Evolutionary conservation across 306 rosid genomes (phyloP).

Genomic region (Ceratonia siliqua): DNA sequence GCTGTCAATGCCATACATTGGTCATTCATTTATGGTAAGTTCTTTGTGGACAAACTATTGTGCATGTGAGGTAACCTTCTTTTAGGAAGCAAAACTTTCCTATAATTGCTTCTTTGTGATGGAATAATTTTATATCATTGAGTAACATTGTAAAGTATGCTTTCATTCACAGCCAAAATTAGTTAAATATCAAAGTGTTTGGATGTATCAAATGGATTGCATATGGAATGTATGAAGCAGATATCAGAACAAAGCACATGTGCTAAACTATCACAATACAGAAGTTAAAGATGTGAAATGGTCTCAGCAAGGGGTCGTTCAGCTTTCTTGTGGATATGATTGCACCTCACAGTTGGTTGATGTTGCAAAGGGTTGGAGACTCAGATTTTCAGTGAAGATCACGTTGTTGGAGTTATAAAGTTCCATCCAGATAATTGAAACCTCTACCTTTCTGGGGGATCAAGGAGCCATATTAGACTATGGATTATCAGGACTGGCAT

Average conservation of each 20-base stretch:
- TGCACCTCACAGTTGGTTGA: slow-evolving; percentile 77
- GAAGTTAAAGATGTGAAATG: slow-evolving; percentile 85
- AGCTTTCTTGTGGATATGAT: slow-evolving; percentile 92
- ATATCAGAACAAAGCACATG: slow-evolving; percentile 66
- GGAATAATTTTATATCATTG: not conserved
- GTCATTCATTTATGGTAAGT: slow-evolving; percentile 73
- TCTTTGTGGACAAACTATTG: slow-evolving; percentile 22
- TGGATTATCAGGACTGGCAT: slow-evolving; percentile 81
- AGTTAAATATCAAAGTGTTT: slow-evolving; percentile 44
- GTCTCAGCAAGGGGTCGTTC: slow-evolving; percentile 61
- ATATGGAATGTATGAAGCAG: slow-evolving; percentile 89
- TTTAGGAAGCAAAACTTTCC: not conserved
- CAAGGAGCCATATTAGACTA: slow-evolving; percentile 67
- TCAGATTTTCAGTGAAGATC: slow-evolving; percentile 68
- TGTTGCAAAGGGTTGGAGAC: slow-evolving; percentile 73
- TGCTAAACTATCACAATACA: slow-evolving; percentile 60
- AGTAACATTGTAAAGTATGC: not conserved
- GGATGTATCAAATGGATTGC: slow-evolving; percentile 76
- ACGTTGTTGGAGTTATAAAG: slow-evolving; percentile 69
- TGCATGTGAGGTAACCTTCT: not conserved
- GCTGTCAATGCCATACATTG: slow-evolving; percentile 79
- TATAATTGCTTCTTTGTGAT: slow-evolving; percentile 4
- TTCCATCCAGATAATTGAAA: slow-evolving; percentile 68
- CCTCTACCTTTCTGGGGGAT: slow-evolving; percentile 79
- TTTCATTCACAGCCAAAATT: slow-evolving; percentile 8